Base-by-base conservation (phyloP, 129 eudicot genomes). In the sunflower (Helianthus annuus) region DNA sequence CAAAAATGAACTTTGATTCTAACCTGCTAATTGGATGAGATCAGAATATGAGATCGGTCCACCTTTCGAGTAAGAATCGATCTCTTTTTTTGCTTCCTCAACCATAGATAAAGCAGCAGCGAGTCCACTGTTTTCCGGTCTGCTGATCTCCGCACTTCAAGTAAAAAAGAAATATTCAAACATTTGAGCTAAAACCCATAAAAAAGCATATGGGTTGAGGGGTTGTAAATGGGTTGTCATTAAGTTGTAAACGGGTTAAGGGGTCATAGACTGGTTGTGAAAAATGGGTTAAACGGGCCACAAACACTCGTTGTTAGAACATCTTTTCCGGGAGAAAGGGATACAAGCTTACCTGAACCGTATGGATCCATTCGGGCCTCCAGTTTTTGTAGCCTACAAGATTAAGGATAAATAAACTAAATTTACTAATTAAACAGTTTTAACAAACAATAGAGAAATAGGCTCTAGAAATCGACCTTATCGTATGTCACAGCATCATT, bases 301-400 rank as follows among this genome's bases (percentile, higher is more conserved):
- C 34, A 29, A 29, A 29, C 34, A 29, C 1, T 2, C 1, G 1
- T 2, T 29, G 3, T 2, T 2, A 29, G 3, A 29, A 7, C 15
- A 10, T 0, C 8, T 12, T 46, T 29, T 49, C 12, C 16, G 5
- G 42, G 56, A 54, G 22, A 54, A 24, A 54, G 12, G 6, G 56
- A 24, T 22, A 4, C 67, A n/a, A 15, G 10, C 38, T 22, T 90
- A 94, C 99, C 99, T 94, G 73, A 94, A 90, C 34, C 93, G 97
- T 77, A 94, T 84, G 13, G 99, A 94, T 75, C 99, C 99, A 94
- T 94, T 94, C 46, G 97, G 93, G 66, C 99, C 99, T 42, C 99
- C 99, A 72, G 99, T 15, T 86, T 94, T 94, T 78, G 99, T 86
- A 60, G 97, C 85, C 98, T 94, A 88, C 83, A 81, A 56, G 78